phyloP scores from a whole-genome alignment of 1,139 yeast genomes.

The Yamadazyma conglobata region DNA sequence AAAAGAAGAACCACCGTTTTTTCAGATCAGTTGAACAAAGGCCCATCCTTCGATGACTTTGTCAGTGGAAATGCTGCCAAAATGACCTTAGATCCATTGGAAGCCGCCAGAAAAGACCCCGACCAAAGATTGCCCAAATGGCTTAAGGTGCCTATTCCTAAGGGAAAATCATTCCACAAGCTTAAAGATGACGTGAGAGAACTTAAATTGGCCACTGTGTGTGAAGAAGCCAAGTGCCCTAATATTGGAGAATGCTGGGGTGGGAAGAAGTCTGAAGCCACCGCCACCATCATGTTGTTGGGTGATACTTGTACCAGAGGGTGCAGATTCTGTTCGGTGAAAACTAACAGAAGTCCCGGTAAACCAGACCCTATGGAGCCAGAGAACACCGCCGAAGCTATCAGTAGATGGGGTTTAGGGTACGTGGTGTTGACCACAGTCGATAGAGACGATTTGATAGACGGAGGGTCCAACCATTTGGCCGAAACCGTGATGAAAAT shows the following conservation, averaged over 20 bases:
- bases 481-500: conserved; percentile 83
- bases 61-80: conserved; percentile 74
- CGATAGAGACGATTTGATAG: conserved; percentile 90
- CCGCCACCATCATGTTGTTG: conserved; percentile 97
- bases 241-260: conserved; percentile 99
- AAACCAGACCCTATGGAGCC: conserved; percentile 96
- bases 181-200: conserved; percentile 86
- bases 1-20: conserved; percentile 56
- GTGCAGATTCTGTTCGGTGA: conserved; percentile 95
- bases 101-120: conserved; percentile 57
- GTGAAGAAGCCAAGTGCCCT: conserved; percentile 98
- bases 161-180: conserved; percentile 77
- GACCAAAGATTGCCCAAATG: conserved; percentile 81
- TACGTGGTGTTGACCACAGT: conserved; percentile 97
- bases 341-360: conserved; percentile 83
- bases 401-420: conserved; percentile 97
- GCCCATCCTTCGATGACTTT: conserved; percentile 94
- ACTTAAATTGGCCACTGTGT: conserved; percentile 86
- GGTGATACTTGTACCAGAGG: conserved; percentile 99
- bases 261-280: conserved; percentile 92
- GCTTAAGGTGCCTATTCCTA: conserved; percentile 94
- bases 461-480: conserved; percentile 92
- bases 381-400: conserved; percentile 96
- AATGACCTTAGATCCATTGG: conserved; percentile 61
- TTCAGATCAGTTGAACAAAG: conserved; percentile 69